phyloP scores from a whole-genome alignment of 352 stramenopile species.

The Pythium phragmiticola region DNA sequence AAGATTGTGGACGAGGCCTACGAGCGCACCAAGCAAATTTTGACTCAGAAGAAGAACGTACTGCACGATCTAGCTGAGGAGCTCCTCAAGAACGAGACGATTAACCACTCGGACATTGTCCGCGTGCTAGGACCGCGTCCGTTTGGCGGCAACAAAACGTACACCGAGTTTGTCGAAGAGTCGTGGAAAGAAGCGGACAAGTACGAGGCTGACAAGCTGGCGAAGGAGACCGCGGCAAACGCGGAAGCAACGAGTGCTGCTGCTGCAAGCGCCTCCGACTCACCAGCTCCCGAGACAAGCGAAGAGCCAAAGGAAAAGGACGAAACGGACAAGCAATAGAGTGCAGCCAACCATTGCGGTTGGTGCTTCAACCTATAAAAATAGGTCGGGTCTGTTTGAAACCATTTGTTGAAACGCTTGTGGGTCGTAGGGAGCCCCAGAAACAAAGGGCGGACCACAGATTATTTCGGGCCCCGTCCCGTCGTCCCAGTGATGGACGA shows the following conservation, averaged over 20 bases:
- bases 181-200: conserved; percentile 85
- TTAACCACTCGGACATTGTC: conserved; percentile 98
- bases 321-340: conserved; percentile 24
- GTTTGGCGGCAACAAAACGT: conserved; percentile 93
- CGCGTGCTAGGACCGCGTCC: conserved; percentile 93
- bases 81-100: conserved; percentile 98
- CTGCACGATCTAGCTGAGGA: conserved; percentile 94
- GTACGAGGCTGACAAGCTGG: conserved; percentile 71
- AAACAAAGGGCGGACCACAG: not conserved
- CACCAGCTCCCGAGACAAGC: conserved; percentile 3
- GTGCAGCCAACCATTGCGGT: conserved; percentile 3
- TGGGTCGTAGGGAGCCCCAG: not conserved
- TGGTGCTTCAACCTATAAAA: conserved; percentile 14
- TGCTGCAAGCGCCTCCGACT: not conserved
- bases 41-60: conserved; percentile 93
- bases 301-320: conserved; percentile 20
- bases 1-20: conserved; percentile 98
- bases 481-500: too few relatives aligned
- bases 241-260: conserved; percentile 24
- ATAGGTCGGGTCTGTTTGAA: not conserved
- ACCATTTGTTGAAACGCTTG: not conserved
- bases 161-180: conserved; percentile 95
- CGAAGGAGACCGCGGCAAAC: conserved; percentile 29
- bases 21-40: conserved; percentile 92
- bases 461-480: too few relatives aligned